Conservation (phyloP, 1,139 yeast genomes). For the Zygosaccharomyces sapae region DNA sequence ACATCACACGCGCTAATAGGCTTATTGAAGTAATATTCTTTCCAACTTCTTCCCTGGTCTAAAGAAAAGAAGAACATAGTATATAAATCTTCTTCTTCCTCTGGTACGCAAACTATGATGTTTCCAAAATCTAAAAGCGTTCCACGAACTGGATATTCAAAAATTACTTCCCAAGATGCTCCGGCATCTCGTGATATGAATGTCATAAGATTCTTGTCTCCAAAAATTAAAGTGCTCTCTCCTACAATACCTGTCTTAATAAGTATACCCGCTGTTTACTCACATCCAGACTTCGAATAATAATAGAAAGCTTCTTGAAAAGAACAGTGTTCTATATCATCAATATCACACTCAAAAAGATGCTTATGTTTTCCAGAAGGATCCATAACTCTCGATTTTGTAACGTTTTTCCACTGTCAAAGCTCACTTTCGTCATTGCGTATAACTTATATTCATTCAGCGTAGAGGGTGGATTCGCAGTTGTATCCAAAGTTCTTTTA, state of each 20-base stretch:
- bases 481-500: background rate
- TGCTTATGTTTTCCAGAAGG: constrained; percentile 36
- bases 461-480: background rate
- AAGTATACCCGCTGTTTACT: constrained; percentile 71
- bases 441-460: constrained; percentile 17
- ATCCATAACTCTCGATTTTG: constrained; percentile 44
- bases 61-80: constrained; percentile 52
- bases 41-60: constrained; percentile 74
- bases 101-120: constrained; percentile 54
- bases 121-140: constrained; percentile 82
- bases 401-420: constrained; percentile 69
- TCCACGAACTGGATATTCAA: constrained; percentile 53
- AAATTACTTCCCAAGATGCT: constrained; percentile 55
- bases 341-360: constrained; percentile 53
- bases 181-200: constrained; percentile 80
- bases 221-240: constrained; percentile 29
- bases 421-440: constrained; percentile 46
- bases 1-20: constrained; percentile 45
- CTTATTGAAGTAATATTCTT: constrained; percentile 44
- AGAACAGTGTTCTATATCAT: constrained; percentile 57
- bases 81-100: constrained; percentile 30
- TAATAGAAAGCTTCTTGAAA: constrained; percentile 27
- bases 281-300: constrained; percentile 38
- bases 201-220: constrained; percentile 38
- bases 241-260: constrained; percentile 58